Conservation (phyloP, 257 asterid genomes). For the Gentiana macrophylla region DNA sequence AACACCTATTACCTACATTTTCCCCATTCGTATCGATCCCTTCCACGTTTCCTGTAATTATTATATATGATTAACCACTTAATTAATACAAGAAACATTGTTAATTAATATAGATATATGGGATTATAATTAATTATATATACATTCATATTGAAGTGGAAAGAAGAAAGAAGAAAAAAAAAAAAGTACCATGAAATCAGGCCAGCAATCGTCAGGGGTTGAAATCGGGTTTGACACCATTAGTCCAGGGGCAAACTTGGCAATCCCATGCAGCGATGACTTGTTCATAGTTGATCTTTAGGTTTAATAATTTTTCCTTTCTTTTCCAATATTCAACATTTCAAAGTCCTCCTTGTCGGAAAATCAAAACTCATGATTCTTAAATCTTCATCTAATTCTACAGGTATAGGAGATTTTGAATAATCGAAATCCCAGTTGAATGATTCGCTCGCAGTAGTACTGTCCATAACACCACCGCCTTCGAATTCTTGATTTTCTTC, state of each 20-base stretch:
- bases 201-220: constrained; percentile 23
- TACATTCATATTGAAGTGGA: no score
- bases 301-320: constrained; percentile 15
- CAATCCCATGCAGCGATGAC: constrained; percentile 57
- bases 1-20: no score
- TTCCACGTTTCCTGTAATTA: no score
- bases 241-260: constrained; percentile 55
- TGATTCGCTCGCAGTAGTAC: constrained; percentile 26
- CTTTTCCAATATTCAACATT: constrained; percentile 17
- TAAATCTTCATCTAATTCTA: constrained; percentile 13
- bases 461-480: constrained; percentile 32
- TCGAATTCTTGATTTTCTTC: constrained; percentile 32
- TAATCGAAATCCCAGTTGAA: constrained; percentile 42
- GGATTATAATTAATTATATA: no score
- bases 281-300: constrained; percentile 54
- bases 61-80: no score
- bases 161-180: no score
- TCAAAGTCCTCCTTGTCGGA: no score
- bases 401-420: constrained; percentile 4
- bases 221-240: constrained; percentile 41
- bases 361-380: no score
- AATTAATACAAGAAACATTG: no score
- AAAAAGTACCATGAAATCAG: constrained; percentile 32
- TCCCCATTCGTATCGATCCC: no score
- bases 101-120: no score